Evolutionary conservation across 352 stramenopile genomes (phyloP).

Genomic region (Globisporangium recalcitrans): DNA sequence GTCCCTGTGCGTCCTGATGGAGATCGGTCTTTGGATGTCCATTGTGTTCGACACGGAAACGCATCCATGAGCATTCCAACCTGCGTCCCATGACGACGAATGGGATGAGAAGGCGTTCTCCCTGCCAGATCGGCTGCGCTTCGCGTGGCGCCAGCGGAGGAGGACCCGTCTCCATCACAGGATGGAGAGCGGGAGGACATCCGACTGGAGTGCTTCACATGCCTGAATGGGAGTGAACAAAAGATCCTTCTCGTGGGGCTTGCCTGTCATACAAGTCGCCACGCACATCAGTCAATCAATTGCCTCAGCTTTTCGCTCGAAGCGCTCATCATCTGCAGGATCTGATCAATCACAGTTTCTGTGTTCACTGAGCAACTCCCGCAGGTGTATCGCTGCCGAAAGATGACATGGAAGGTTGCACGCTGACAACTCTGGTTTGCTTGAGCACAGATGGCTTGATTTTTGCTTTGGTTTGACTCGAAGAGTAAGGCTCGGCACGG

Average conservation of each 20-base stretch:
- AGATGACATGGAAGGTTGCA: background rate
- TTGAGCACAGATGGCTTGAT: background rate
- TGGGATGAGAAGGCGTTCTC: background rate
- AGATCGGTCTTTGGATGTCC: background rate
- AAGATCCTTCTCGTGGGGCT: background rate
- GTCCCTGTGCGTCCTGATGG: background rate
- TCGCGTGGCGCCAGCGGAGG: background rate
- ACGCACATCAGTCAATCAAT: background rate
- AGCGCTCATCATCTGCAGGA: background rate
- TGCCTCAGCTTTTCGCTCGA: background rate
- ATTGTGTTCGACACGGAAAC: background rate
- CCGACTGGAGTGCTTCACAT: too few relatives aligned
- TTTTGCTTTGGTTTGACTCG: background rate
- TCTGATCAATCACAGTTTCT: background rate
- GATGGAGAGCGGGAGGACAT: background rate
- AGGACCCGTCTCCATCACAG: constrained; percentile 1
- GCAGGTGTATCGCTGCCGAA: background rate
- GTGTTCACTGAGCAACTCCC: background rate
- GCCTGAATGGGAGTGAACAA: background rate
- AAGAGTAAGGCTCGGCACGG: background rate
- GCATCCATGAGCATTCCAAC: background rate
- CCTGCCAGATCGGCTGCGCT: background rate
- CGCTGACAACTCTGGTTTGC: background rate
- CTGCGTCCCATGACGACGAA: background rate
- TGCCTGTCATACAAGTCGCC: background rate